Evolutionary conservation across 2,329 filamentous ascomycete genomes (phyloP).

Genomic region (Pseudopyrenochaeta lycopersici): DNA sequence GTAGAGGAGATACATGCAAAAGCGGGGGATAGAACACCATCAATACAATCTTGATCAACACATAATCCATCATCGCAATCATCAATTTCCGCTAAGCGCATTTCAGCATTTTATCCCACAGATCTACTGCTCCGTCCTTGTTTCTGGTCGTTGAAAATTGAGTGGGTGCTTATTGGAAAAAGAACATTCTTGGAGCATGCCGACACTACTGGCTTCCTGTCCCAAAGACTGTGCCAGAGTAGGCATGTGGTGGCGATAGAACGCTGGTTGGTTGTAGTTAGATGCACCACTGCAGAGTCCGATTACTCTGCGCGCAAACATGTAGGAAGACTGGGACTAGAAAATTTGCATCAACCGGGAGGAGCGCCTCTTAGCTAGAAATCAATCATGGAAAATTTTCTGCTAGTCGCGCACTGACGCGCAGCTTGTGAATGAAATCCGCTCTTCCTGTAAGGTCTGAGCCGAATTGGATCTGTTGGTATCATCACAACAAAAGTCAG

Average conservation of each 20-base stretch:
- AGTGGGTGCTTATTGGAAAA: not conserved
- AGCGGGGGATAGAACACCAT: not conserved
- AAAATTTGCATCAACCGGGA: not conserved
- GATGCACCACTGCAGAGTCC: not conserved
- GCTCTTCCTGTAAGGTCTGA: not conserved
- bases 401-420: not conserved
- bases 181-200: not conserved
- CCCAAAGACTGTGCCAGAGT: not conserved
- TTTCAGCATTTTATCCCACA: not conserved
- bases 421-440: not conserved
- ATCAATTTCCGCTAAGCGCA: not conserved
- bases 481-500: not conserved
- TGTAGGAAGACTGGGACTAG: not conserved
- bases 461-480: not conserved
- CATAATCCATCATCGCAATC: not conserved
- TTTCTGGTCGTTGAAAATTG: too few relatives aligned
- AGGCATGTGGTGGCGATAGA: not conserved
- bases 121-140: not conserved
- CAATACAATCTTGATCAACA: not conserved
- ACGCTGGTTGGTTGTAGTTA: not conserved
- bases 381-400: not conserved
- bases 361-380: not conserved
- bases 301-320: not conserved
- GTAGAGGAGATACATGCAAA: not conserved
- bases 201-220: not conserved